Evolutionary conservation across 2,329 filamentous ascomycete species (phyloP).

Genomic region (Orbilia javanica): DNA sequence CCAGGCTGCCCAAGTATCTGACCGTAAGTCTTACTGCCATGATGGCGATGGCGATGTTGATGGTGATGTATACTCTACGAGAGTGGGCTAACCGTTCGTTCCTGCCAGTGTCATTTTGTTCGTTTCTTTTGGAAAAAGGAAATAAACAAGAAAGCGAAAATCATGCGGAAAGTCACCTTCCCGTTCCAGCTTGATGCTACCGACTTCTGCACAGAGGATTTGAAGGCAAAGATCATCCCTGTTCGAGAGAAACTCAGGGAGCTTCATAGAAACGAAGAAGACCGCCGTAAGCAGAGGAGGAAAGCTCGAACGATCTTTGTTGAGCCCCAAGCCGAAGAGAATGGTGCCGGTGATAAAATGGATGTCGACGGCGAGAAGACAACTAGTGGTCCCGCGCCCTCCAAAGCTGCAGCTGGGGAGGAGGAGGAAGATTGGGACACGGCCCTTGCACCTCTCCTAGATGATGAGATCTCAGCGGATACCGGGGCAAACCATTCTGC

Average conservation of each 20-base stretch:
- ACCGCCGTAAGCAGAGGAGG: slow-evolving; percentile 65
- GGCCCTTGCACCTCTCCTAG: slow-evolving; percentile 83
- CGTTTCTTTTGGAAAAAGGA: slow-evolving; percentile 98
- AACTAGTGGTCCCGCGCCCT: slow-evolving; percentile 64
- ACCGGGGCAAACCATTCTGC: slow-evolving; percentile 91
- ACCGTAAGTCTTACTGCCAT: slow-evolving; percentile 71
- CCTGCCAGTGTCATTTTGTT: slow-evolving; percentile 78
- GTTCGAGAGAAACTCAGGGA: slow-evolving; percentile 97
- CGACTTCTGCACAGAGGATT: slow-evolving; percentile 93
- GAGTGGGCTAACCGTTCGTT: not conserved
- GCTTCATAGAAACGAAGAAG: slow-evolving; percentile 92
- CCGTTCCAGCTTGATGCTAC: slow-evolving; percentile 91
- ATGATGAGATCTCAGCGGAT: slow-evolving; percentile 79
- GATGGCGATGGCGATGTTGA: too few relatives aligned
- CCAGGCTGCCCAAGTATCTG: slow-evolving; percentile 91
- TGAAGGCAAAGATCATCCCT: slow-evolving; percentile 84
- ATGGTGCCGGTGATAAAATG: slow-evolving; percentile 68
- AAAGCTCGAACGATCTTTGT: slow-evolving; percentile 53
- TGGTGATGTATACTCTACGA: too few relatives aligned
- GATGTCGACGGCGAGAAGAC: slow-evolving; percentile 68
- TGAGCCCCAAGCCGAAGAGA: slow-evolving; percentile 71
- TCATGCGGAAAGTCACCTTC: slow-evolving; percentile 98
- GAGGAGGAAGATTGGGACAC: slow-evolving; percentile 78
- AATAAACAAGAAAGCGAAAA: slow-evolving; percentile 98
- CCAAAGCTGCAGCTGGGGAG: slow-evolving; percentile 70